Evolutionary conservation across 2,329 filamentous ascomycete species (phyloP), one percentile per base, ranked within the genome.

Genomic region (Ophiocordyceps sinensis): DNA sequence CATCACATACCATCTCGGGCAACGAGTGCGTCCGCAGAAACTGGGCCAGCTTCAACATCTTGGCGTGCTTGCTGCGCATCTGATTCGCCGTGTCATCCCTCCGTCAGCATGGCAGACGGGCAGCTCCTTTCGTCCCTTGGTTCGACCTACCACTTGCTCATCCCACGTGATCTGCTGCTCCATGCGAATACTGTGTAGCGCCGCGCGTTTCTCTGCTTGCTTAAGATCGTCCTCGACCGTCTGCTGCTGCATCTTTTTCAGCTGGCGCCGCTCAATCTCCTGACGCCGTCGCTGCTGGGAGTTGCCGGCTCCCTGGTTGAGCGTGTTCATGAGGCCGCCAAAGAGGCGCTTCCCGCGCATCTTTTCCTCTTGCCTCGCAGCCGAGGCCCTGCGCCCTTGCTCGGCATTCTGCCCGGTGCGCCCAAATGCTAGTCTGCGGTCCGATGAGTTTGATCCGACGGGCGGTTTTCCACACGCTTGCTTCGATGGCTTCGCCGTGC

Each of bases 321-420:
- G 70, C 31, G 82, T 85, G 57, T 73, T 84, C 44, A 91, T 67
- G 43, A 93, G 64, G 30, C 81, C 84, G 45, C 89, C 88, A 56
- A 95, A 95, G 45, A 96, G 69, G 41, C 89, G 75, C 60, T 84
- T 82, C 19, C 85, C 84, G 31, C 89, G 81, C 57, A 84, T 86
- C 59, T 80, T 85, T 57, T 96, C 89, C 53, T 93, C 83, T 43
- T 78, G 59, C 7, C 51, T 53, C 32, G 54, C 37, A 7, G 6
- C 56, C 8, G 41, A 42, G 34, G 29, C 39, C 28, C 42, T 45
- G 13, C 41, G 43, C n/a, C 39, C 44, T 15, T 17, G 19, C 3
- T 32, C 35, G 13, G 2, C 13, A 15, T 15, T 10, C 8, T 14
- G 17, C 21, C n/a, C 9, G 5, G 6, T 26, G 5, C 9, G 6